Base-by-base conservation (phyloP, 1,284 basidiomycete genomes). In the Rugosomyces carneus region DNA sequence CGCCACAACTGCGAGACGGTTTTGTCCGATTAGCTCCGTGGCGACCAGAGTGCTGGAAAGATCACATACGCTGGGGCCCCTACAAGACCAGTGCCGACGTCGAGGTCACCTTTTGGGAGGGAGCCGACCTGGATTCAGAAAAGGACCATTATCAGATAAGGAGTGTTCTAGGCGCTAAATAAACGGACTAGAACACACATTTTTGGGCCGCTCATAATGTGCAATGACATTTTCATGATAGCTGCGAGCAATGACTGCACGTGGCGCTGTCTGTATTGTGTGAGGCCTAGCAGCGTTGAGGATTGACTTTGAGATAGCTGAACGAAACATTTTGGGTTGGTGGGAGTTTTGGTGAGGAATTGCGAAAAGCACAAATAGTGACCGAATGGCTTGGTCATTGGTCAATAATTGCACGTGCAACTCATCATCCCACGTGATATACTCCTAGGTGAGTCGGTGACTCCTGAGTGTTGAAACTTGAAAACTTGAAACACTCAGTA, bases 71-170 rank as follows among this genome's bases (percentile, higher is more conserved):
- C 93, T 65, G 95, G 95, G 47, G 96, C 96, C 47, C 96, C 96
- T 41, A 99, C 96, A 44, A 99, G 87, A 40, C 96, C 96, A 49
- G 95, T 97, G 32, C 96, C 96, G 48, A 99, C 93, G 66, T 96
- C 84, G 31, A 75, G 57, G 63, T 97, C 93, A 56, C 76, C 80
- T 73, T 98, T 98, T 60, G 89, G 86, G 59, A 99, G 80, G 43
- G 93, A 96, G 50, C 95, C 95, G 42, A 98, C 93, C 92, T 96
- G 60, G 11, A 56, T 37, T n/a, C 18, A 41, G 32, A 39, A 52
- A n/a, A 53, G 51, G 42, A 32, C 37, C 48, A 51, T 63, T 73
- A 79, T 81, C 77, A 80, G 79, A 78, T 82, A 76, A 81, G 59
- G 54, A 42, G 50, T n/a, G n/a, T 48, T 29, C 44, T 37, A 43